These are phyloP conservation scores for Aquilaria sinensis DNA, from an alignment of 345 rosid species.

Conservation along the genomic window DNA sequence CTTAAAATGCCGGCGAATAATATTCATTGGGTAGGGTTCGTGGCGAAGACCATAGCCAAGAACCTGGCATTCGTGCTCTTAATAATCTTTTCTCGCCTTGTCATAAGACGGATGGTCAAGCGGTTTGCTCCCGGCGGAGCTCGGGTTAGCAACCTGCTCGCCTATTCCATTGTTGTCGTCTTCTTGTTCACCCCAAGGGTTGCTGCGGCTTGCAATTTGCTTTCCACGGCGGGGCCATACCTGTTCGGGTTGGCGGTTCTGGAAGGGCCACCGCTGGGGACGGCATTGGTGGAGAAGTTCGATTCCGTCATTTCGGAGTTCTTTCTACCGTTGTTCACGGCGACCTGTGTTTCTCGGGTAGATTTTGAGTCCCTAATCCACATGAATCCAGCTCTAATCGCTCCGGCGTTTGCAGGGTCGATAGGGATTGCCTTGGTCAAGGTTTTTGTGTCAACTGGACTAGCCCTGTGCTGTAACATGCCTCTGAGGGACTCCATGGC, in stretches of 20 bases:
- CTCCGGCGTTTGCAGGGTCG: background rate
- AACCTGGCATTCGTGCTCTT: background rate
- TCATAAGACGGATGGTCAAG: constrained; percentile 29
- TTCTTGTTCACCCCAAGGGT: constrained; percentile 7
- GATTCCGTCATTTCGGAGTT: constrained; percentile 22
- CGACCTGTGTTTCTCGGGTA: constrained; percentile 20
- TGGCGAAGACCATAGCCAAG: background rate
- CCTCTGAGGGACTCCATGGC: background rate
- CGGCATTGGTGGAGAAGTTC: constrained; percentile 25
- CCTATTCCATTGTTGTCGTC: constrained; percentile 6
- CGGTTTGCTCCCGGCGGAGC: constrained; percentile 25
- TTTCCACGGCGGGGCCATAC: constrained; percentile 18
- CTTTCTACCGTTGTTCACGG: constrained; percentile 27
- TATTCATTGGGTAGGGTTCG: background rate
- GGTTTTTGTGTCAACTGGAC: background rate
- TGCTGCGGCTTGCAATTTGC: background rate
- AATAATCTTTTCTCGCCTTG: constrained; percentile 9
- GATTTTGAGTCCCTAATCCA: background rate
- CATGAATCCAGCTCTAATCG: accelerated
- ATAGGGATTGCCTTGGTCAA: background rate
- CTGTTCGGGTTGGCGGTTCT: constrained; percentile 37
- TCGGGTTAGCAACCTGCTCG: constrained; percentile 11
- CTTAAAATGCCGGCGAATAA: background rate
- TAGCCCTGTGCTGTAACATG: constrained; percentile 1
- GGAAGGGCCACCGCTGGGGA: constrained; percentile 38